Percentiles rank a stretch among this genome's conserved stretches.
phyloP scores from a whole-genome alignment of 345 rosid genomes.

The Eutrema yunnanense region DNA sequence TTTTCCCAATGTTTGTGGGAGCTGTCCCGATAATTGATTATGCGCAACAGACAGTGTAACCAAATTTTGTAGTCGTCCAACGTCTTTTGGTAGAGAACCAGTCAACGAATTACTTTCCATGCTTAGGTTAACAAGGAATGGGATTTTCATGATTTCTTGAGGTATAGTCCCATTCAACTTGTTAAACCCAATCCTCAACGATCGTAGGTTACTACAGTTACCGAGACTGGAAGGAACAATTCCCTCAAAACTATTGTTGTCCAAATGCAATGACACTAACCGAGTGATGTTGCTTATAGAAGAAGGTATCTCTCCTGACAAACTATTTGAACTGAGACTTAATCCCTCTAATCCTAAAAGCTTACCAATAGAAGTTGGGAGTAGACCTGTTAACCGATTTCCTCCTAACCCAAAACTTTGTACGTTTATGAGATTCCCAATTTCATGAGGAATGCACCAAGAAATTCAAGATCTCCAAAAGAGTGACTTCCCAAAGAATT shows the following conservation, averaged over 20 bases:
- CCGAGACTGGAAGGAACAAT: background rate
- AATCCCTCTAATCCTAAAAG: background rate
- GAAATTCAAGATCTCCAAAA: background rate
- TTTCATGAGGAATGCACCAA: background rate
- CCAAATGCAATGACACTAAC: background rate
- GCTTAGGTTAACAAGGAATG: fast-evolving
- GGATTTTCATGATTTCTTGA: background rate
- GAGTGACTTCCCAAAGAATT: background rate
- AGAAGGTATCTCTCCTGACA: background rate
- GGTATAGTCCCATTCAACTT: conserved; percentile 12
- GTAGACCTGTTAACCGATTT: background rate
- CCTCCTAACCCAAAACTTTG: fast-evolving
- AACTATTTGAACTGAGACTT: background rate
- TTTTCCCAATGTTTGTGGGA: background rate
- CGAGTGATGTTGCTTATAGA: background rate
- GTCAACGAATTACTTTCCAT: background rate
- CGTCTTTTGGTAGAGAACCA: background rate
- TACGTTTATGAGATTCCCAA: background rate
- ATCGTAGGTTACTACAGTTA: background rate
- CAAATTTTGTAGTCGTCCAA: background rate
- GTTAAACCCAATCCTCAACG: fast-evolving
- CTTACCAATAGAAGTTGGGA: background rate
- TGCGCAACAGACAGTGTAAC: fast-evolving
- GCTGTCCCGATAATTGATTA: background rate
- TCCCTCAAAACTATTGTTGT: background rate